These are phyloP conservation scores for Ogataea saltuana DNA, from an alignment of 805 yeast genomes.

Conservation along the genomic window DNA sequence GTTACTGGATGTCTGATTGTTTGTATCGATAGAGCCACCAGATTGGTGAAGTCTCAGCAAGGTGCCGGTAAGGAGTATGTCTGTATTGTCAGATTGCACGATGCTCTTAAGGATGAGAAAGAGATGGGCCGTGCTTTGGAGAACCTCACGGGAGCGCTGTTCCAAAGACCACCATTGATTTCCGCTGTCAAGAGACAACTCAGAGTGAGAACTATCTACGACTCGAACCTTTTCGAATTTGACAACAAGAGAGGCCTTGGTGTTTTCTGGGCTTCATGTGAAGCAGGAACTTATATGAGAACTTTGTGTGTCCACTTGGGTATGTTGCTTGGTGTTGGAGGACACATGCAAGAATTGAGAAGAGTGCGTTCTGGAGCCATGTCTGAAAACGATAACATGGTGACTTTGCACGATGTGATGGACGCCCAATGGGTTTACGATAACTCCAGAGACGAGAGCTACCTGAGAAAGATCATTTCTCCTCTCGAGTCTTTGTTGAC, in stretches of 20 bases:
- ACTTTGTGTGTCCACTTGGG: slow-evolving; percentile 98
- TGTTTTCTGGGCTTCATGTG: slow-evolving; percentile 99
- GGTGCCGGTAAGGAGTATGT: slow-evolving; percentile 99
- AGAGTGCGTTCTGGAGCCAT: slow-evolving; percentile 98
- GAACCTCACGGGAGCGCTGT: slow-evolving; percentile 95
- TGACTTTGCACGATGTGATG: slow-evolving; percentile 93
- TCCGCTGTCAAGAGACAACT: slow-evolving; percentile 99
- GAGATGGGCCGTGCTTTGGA: slow-evolving; percentile 83
- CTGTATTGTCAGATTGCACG: slow-evolving; percentile 94
- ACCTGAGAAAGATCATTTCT: slow-evolving; percentile 88
- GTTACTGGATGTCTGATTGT: slow-evolving; percentile 99
- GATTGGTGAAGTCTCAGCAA: slow-evolving; percentile 97
- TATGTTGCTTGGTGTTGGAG: slow-evolving; percentile 97
- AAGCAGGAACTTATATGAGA: slow-evolving; percentile 99
- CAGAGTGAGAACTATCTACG: slow-evolving; percentile 97
- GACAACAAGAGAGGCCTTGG: slow-evolving; percentile 96
- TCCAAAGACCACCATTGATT: slow-evolving; percentile 98
- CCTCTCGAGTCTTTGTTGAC: slow-evolving; percentile 92
- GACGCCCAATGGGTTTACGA: slow-evolving; percentile 99
- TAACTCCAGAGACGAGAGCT: slow-evolving; percentile 95
- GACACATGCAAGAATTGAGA: slow-evolving; percentile 99
- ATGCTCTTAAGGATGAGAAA: slow-evolving; percentile 85
- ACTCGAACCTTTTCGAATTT: slow-evolving; percentile 91
- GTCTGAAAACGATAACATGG: slow-evolving; percentile 85
- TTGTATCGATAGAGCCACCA: slow-evolving; percentile 96